Evolutionary conservation across 1,284 basidiomycete genomes (phyloP), one percentile per base, ranked within the genome.

Genomic region (Ustilago loliicola): DNA sequence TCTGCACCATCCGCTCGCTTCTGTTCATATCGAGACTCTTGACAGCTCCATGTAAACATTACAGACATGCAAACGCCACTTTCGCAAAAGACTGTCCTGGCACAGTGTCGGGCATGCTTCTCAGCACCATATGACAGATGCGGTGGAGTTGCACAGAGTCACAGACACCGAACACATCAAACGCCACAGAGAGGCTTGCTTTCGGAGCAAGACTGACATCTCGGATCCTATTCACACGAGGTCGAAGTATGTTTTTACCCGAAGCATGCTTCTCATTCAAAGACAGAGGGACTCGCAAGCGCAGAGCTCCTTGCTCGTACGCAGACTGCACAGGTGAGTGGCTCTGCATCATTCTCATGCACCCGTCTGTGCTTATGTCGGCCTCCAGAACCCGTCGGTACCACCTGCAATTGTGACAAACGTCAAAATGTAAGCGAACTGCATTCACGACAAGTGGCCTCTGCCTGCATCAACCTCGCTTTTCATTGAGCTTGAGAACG

Each of bases 31-130:
- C 45, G 45, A 48, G 9, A 27, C 21, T 48, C 11, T 48, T 48
- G 45, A 48, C 45, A 48, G 45, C 45, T 48, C 29, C 6, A 7
- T 32, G 30, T 27, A 30, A n/a, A 52, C 30, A 19, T n/a, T 52
- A n/a, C 50, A 30, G n/a, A 52, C 30, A 7, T 52, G 50, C 50
- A 1, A 52, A 32, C 30, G 50, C 50, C 50, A 52, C 50, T 27
- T 29, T 32, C 13, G 19, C 38, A 19, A 40, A 40, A 15, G 10
- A 10, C 15, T 9, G 10, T 36, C 34, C 34, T 36, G 15, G 9
- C 34, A n/a, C 34, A 36, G 9, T 10, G 34, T 45, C 40, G 15
- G 19, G 23, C 45, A 48, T 48, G 45, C 45, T 10, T 23, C 8
- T 48, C 21, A 48, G 45, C 8, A 21, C 23, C 23, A 11, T 17